Evolutionary conservation across 148 eudicot genomes (phyloP), one percentile per base, ranked within the genome.

Genomic region (Suaeda aralocaspica): DNA sequence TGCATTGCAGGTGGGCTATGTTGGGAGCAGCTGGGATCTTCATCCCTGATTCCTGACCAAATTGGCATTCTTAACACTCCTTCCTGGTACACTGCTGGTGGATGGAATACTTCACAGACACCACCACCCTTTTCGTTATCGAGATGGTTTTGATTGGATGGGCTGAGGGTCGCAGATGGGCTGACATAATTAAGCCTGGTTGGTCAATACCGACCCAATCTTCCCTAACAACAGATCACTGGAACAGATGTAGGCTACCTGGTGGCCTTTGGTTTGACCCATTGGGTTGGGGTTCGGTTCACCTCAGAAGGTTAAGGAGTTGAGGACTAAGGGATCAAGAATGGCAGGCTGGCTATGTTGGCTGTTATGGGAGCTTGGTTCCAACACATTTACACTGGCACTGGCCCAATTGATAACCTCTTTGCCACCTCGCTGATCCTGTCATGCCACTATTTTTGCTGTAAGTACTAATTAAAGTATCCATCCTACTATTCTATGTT

Each of bases 261-360:
- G 99, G 99, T 31, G 99, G 99, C 30, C 86, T 94, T 1, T 94
- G 97, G 97, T 94, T 94, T 59, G 99, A 94, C 79, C 99, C 99
- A 0, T 81, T 94, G 60, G 97, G 97, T 4, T 94, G 97, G 97
- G 99, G 99, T 8, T 80, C 86, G 96, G 92, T 5, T 94, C 97
- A 0, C 86, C 97, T 1, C 80, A 74, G 24, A 91, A 91, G 73
- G 59, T 91, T 1, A 89, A 71, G 89, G 99, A 89, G 83, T 72
- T 94, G 80, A 91, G 99, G 84, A 89, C 91, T 9, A 94, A 94
- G 79, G 99, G 85, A 94, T 94, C 58, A 94, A 94, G 88, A 94
- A 94, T 56, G 99, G 99, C 1, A 81, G 97, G 69, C 64, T 94
- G 79, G 99, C 99, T 18, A 94, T 89, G 99, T 85, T 91, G 83